Evolutionary conservation across 148 eudicot genomes (phyloP).

Genomic region (Camellia japonica): DNA sequence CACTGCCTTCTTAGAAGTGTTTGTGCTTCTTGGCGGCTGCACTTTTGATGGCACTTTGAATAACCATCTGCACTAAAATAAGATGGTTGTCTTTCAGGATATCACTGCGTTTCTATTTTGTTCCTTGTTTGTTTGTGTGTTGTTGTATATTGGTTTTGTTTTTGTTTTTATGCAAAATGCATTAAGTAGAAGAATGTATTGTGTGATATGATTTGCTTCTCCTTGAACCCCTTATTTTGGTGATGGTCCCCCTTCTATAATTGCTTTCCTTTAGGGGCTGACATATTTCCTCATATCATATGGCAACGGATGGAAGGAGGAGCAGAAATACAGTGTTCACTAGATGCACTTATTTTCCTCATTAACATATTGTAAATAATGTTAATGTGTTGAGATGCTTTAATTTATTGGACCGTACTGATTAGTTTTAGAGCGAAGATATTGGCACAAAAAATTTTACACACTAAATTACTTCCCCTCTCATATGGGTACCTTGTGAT

Average conservation of each 20-base stretch:
- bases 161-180: neutral
- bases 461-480: no score
- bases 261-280: constrained; percentile 2
- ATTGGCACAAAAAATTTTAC: no score
- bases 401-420: no score
- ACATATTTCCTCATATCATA: neutral
- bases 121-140: neutral
- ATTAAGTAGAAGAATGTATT: neutral
- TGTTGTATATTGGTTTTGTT: neutral
- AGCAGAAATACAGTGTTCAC: neutral
- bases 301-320: neutral
- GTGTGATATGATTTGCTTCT: neutral
- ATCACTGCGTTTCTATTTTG: neutral
- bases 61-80: neutral
- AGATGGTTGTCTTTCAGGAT: neutral
- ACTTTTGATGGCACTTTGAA: neutral
- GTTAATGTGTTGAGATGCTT: neutral
- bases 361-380: neutral
- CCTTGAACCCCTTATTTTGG: neutral
- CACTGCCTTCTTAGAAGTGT: no score
- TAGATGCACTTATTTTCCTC: neutral
- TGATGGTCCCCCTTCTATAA: neutral
- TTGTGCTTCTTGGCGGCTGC: neutral
- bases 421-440: no score
- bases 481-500: no score